phyloP scores from a whole-genome alignment of 805 yeast species.

The Lachancea dasiensis region DNA sequence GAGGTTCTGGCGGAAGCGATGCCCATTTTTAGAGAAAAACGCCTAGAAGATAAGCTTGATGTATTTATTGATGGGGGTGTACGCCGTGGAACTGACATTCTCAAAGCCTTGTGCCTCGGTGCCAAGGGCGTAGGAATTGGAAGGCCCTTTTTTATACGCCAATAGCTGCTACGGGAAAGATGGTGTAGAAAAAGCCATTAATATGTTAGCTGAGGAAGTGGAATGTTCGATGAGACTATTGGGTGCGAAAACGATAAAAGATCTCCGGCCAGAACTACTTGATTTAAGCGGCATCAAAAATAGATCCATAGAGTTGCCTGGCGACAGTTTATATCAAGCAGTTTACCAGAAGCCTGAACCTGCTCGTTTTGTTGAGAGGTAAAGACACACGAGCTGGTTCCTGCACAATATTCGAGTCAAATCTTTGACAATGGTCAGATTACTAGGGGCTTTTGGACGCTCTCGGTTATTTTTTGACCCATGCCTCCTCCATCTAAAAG shows the following conservation, averaged over 20 bases:
- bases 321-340: constrained; percentile 47
- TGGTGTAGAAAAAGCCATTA: constrained; percentile 56
- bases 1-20: constrained; percentile 68
- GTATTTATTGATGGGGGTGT: constrained; percentile 65
- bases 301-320: constrained; percentile 41
- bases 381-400: too few species aligned
- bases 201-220: constrained; percentile 62
- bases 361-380: constrained; percentile 43
- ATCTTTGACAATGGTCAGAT: too few species aligned
- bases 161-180: constrained; percentile 57
- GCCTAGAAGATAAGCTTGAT: constrained; percentile 46
- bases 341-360: constrained; percentile 53
- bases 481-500: too few species aligned
- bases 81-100: constrained; percentile 59
- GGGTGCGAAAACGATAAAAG: constrained; percentile 58
- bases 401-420: too few species aligned
- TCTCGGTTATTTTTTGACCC: too few species aligned
- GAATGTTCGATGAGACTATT: constrained; percentile 73
- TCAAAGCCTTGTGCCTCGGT: constrained; percentile 63
- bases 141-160: constrained; percentile 59
- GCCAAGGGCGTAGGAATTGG: constrained; percentile 70
- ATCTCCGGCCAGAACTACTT: constrained; percentile 55
- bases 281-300: constrained; percentile 46
- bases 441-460: too few species aligned
- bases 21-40: constrained; percentile 43